Base-by-base conservation (phyloP, 2,329 filamentous ascomycete genomes). In the Sclerotinia sclerotiorum region DNA sequence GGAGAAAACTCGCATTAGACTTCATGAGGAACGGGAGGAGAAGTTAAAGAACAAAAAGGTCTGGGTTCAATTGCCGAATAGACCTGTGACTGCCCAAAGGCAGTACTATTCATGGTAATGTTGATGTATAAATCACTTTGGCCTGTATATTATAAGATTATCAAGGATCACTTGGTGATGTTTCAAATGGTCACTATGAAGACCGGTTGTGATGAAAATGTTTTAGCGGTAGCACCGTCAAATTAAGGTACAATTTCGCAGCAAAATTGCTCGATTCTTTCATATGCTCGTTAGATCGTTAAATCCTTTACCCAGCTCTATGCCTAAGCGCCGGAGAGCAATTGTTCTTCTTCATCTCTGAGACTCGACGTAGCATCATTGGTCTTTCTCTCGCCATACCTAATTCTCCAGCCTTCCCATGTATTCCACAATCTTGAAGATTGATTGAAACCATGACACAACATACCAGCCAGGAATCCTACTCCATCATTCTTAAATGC, bases 401-500 rank as follows among this genome's bases (percentile, higher is more conserved):
- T 70, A 19, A 27, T 32, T 46, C 67, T 63, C 57, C 66, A 69
- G 60, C 62, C 68, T 56, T 70, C 44, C 69, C 70, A 72, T 21
- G 49, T 54, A 52, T 29, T 68, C 68, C 70, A 72, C 6, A 69
- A 17, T 42, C 71, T 71, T 5, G 71, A 68, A 44, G 68, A 69
- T 44, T 70, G 69, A 74, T 93, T 91, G 0, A 87, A 86, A 80
- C 85, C 89, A 79, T 94, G 88, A 77, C 93, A 96, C 4, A 91
- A 77, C 83, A 97, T 86, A 0, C 94, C 94, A 0, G 90, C 92
- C 19, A 91, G 70, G 74, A 97, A 97, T 0, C 94, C 94, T 7
- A 97, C 86, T 0, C 90, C 93, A 79, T 97, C 94, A 76, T 97
- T 98, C 78, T 88, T 90, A 75, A 97, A 97, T 0, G 92, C 93